phyloP scores from a whole-genome alignment of 768 basidiomycete species.

The Pleurotus giganteus region DNA sequence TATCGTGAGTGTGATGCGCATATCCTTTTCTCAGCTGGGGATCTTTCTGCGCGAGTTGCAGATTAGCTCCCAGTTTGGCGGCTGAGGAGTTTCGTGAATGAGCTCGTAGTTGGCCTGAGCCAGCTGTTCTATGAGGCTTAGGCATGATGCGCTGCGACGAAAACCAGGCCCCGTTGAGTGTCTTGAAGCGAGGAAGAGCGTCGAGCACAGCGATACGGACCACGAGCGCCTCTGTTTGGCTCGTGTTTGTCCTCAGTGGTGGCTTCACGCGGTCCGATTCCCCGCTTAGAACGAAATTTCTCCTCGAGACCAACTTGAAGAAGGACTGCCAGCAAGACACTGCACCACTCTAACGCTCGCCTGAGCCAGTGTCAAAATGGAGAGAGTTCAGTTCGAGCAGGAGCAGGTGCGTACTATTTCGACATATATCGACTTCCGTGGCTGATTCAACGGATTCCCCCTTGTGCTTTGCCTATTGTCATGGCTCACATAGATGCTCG shows the following conservation, averaged over 20 bases:
- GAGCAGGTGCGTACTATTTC: constrained; percentile 60
- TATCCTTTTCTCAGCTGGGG: constrained; percentile 33
- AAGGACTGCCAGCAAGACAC: too few species aligned
- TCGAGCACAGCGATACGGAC: not conserved
- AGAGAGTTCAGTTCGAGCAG: constrained; percentile 91
- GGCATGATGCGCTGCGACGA: constrained; percentile 26
- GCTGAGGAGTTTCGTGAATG: constrained; percentile 67
- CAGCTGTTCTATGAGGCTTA: constrained; percentile 45
- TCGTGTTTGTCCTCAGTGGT: not conserved
- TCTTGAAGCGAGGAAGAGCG: not conserved
- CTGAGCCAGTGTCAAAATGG: constrained; percentile 65
- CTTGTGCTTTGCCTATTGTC: constrained; percentile 9
- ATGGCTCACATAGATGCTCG: constrained; percentile 67
- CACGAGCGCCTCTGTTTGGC: not conserved
- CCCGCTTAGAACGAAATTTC: constrained; percentile 3
- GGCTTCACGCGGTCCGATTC: constrained; percentile 4
- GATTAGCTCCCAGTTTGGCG: constrained; percentile 55
- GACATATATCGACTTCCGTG: not conserved
- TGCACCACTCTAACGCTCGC: too few species aligned
- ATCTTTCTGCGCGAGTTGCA: constrained; percentile 72
- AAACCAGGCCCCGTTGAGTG: constrained; percentile 1
- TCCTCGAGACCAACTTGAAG: constrained; percentile 2
- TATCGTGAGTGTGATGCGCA: constrained; percentile 43
- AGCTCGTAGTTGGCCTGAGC: constrained; percentile 48
- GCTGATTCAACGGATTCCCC: too few species aligned